These are phyloP conservation scores for Brassica cretica DNA, from an alignment of 345 rosid genomes.

Conservation along the genomic window DNA sequence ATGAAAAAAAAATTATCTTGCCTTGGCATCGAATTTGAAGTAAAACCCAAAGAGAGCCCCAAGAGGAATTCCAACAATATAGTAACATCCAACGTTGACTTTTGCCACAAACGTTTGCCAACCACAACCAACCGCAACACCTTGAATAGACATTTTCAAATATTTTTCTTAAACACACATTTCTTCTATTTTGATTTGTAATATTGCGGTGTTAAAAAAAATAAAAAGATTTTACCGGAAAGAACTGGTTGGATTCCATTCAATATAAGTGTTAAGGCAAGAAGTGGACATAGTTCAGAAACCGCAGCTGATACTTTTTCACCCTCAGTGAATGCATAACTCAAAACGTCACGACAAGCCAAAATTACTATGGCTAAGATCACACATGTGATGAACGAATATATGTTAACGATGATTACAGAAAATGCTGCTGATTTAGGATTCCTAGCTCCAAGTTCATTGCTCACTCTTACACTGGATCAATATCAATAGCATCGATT, in stretches of 20 bases:
- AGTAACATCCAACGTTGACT: slow-evolving; percentile 72
- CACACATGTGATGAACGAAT: slow-evolving; percentile 50
- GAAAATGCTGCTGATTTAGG: slow-evolving; percentile 72
- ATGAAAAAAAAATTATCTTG: background rate
- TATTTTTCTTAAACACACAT: background rate
- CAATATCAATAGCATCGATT: background rate
- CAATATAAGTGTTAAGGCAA: slow-evolving; percentile 59
- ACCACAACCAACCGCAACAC: slow-evolving; percentile 88
- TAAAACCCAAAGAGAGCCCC: slow-evolving; percentile 65
- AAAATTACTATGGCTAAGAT: slow-evolving; percentile 41
- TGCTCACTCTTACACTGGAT: slow-evolving; percentile 75
- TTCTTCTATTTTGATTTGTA: background rate
- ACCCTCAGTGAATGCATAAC: slow-evolving; percentile 72
- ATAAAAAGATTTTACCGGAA: slow-evolving; percentile 44
- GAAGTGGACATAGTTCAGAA: slow-evolving; percentile 67
- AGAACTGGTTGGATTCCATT: slow-evolving; percentile 80
- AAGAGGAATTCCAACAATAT: slow-evolving; percentile 64
- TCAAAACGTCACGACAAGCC: slow-evolving; percentile 48
- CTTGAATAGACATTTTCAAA: slow-evolving; percentile 20
- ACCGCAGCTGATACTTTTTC: slow-evolving; percentile 62
- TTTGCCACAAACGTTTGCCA: slow-evolving; percentile 81
- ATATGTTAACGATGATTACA: slow-evolving; percentile 47
- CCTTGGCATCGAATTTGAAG: slow-evolving; percentile 70
- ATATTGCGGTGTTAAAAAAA: background rate
- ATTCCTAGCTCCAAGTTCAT: slow-evolving; percentile 79